Evolutionary conservation across 306 rosid species (phyloP).

Genomic region (Medicago ruthenica): DNA sequence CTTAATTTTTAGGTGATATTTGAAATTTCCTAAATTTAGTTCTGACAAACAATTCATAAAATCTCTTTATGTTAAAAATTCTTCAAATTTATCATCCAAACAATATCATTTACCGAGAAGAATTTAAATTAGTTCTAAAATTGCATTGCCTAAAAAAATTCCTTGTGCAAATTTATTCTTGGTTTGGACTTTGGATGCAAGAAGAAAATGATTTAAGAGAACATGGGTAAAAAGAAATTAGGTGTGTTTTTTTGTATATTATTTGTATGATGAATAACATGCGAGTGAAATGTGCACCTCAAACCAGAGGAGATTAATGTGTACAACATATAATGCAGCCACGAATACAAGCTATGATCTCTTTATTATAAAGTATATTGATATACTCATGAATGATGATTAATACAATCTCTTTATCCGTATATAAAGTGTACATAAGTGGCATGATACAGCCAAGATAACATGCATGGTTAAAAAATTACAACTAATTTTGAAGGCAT

Average conservation of each 20-base stretch:
- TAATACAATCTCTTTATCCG: background rate
- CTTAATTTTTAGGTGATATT: no score
- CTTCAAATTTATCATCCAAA: no score
- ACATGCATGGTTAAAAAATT: conserved; percentile 12
- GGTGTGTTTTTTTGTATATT: background rate
- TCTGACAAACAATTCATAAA: no score
- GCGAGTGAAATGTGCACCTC: background rate
- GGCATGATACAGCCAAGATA: background rate
- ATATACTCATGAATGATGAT: no score
- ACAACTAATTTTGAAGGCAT: background rate
- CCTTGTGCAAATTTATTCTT: background rate
- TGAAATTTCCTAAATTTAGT: no score
- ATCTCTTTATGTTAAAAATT: no score
- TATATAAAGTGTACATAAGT: background rate
- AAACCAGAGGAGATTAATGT: background rate
- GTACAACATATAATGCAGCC: background rate
- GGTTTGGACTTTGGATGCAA: conserved; percentile 1
- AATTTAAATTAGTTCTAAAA: no score
- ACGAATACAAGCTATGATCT: background rate
- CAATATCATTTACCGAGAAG: no score
- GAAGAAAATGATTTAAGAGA: background rate
- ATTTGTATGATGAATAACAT: background rate
- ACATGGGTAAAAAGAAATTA: background rate
- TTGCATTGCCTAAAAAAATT: no score
- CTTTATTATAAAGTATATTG: no score